These are phyloP conservation scores for Lipomyces yamadae DNA, from an alignment of 805 yeast species.

Conservation along the genomic window DNA sequence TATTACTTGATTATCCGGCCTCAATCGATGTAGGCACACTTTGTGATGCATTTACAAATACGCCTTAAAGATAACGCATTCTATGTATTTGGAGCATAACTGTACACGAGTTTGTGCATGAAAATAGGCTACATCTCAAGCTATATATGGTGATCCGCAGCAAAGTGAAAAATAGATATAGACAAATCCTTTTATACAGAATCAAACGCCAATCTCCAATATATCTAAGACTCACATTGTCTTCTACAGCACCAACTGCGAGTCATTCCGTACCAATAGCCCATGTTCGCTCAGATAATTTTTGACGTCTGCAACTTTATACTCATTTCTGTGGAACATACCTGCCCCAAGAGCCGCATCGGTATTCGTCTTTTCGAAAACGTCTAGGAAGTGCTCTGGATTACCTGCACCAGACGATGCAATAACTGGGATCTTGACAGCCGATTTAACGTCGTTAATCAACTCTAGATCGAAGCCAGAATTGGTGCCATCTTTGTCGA, in stretches of 20 bases:
- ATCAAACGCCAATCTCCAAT: neutral
- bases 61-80: neutral
- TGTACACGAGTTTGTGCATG: too few species aligned
- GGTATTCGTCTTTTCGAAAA: constrained; percentile 75
- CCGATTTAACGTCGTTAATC: constrained; percentile 72
- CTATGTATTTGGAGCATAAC: neutral
- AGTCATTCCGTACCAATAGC: constrained; percentile 65
- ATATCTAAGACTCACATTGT: neutral
- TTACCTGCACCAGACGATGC: constrained; percentile 98
- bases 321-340: constrained; percentile 95
- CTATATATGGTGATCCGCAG: neutral
- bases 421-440: constrained; percentile 88
- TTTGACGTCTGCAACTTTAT: constrained; percentile 84
- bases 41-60: neutral
- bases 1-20: neutral
- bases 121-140: too few species aligned
- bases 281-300: constrained; percentile 61
- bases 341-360: constrained; percentile 99
- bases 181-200: neutral
- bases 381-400: constrained; percentile 89
- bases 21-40: neutral
- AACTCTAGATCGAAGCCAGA: constrained; percentile 91
- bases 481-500: constrained; percentile 96
- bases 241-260: constrained; percentile 23
- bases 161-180: neutral